A percentile compares a stretch with the other conserved stretches of the same genome.
Conservation (phyloP, 257 asterid genomes). For the Euphrasia confusa region DNA sequence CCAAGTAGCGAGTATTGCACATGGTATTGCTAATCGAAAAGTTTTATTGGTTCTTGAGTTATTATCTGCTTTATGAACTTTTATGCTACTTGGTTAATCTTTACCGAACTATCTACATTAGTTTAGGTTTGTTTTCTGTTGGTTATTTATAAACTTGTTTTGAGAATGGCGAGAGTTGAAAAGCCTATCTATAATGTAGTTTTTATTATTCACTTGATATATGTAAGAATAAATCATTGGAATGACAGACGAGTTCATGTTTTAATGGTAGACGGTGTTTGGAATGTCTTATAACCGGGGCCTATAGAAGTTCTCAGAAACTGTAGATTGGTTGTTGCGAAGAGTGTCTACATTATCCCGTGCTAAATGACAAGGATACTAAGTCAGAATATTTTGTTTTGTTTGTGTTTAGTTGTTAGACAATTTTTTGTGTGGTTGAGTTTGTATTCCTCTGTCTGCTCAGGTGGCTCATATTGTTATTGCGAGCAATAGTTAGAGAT, state of each 20-base stretch:
- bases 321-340: neutral
- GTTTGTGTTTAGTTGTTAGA: neutral
- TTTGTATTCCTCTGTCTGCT: too few relatives aligned
- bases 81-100: neutral
- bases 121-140: neutral
- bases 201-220: neutral
- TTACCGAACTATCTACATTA: neutral
- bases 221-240: neutral
- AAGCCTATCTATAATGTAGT: neutral
- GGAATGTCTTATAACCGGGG: neutral
- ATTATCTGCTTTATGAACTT: neutral
- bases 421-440: too few relatives aligned
- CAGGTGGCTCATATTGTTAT: too few relatives aligned
- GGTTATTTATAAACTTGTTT: neutral
- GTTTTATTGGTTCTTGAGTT: neutral
- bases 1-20: conserved; percentile 37
- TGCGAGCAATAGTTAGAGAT: too few relatives aligned
- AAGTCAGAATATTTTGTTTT: neutral
- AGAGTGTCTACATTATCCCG: neutral
- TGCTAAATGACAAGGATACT: neutral
- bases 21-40: conserved; percentile 19
- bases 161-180: neutral
- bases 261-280: too few relatives aligned
- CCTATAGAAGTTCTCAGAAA: neutral
- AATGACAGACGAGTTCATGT: neutral